Conservation (phyloP, 352 stramenopile genomes). For the Globisporangium megalacanthum region DNA sequence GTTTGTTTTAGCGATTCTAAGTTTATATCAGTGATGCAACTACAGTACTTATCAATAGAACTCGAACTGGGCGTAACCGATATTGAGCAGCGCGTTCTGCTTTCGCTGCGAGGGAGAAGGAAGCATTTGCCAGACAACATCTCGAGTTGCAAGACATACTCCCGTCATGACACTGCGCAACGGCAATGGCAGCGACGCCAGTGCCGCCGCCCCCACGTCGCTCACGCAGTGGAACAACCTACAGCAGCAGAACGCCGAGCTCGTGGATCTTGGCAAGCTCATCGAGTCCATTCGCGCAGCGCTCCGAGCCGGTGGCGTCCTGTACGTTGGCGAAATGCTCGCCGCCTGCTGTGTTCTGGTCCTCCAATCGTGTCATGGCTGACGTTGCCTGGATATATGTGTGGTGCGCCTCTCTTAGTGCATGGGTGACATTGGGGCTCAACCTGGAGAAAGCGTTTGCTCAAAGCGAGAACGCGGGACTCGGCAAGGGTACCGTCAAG, state of each 20-base stretch:
- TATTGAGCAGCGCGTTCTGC: too few relatives aligned
- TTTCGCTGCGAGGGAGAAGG: too few relatives aligned
- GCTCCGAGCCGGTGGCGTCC: conserved; percentile 37
- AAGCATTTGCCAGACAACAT: too few relatives aligned
- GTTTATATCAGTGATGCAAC: too few relatives aligned
- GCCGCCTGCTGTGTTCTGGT: too few relatives aligned
- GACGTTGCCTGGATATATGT: neutral
- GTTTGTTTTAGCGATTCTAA: too few relatives aligned
- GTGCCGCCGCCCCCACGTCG: conserved; percentile 27
- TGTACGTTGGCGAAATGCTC: conserved; percentile 23
- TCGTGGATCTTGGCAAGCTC: conserved; percentile 47
- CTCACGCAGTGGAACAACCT: conserved; percentile 66
- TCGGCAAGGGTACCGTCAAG: conserved; percentile 53
- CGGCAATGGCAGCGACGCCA: neutral
- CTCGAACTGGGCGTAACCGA: too few relatives aligned
- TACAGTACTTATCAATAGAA: too few relatives aligned
- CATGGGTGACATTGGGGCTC: conserved; percentile 46
- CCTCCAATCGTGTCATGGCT: neutral
- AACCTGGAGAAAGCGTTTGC: conserved; percentile 40
- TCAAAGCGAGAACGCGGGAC: conserved; percentile 27
- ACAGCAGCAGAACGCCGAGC: conserved; percentile 59
- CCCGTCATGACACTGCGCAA: neutral
- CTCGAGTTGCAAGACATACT: too few relatives aligned
- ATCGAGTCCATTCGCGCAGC: conserved; percentile 31
- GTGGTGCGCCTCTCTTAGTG: conserved; percentile 15